phyloP scores from a whole-genome alignment of 768 basidiomycete species.

The Tricholoma furcatifolium region DNA sequence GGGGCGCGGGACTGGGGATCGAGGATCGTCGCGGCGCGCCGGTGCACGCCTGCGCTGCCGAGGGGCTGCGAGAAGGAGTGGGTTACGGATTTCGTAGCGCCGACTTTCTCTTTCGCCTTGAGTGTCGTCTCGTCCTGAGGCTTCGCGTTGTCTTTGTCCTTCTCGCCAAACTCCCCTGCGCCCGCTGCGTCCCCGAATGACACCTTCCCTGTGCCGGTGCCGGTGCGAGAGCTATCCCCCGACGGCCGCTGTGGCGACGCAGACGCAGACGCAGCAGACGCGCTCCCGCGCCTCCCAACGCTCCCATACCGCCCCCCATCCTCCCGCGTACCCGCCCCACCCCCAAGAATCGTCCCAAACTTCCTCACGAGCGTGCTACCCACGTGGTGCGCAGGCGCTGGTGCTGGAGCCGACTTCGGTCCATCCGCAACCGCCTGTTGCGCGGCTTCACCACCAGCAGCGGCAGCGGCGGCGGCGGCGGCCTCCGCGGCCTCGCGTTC shows the following conservation, averaged over 20 bases:
- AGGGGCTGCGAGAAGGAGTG: not conserved
- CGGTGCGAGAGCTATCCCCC: slow-evolving; percentile 23
- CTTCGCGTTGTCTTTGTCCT: slow-evolving; percentile 22
- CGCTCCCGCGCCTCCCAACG: slow-evolving; percentile 39
- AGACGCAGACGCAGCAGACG: slow-evolving; percentile 2
- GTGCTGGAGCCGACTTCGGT: no score
- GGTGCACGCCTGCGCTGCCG: not conserved
- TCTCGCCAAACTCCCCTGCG: not conserved
- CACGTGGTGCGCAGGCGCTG: no score
- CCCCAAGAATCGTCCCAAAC: slow-evolving; percentile 70
- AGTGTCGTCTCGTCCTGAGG: slow-evolving; percentile 22
- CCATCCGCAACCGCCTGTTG: slow-evolving; percentile 20
- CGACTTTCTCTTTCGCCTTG: slow-evolving; percentile 12
- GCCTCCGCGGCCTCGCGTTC: no score
- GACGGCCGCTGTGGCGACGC: slow-evolving; percentile 33
- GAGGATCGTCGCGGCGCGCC: slow-evolving; percentile 1
- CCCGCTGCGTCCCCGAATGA: not conserved
- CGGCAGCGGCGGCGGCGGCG: no score
- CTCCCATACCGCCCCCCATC: slow-evolving; percentile 30
- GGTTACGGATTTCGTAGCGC: not conserved
- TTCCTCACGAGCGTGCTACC: slow-evolving; percentile 68
- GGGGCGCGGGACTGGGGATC: not conserved
- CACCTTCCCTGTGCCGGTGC: slow-evolving; percentile 25
- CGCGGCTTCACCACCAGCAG: no score
- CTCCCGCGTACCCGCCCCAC: slow-evolving; percentile 39